Base-by-base conservation (phyloP, 108 stramenopile species). In the Nitzschia putrida region DNA sequence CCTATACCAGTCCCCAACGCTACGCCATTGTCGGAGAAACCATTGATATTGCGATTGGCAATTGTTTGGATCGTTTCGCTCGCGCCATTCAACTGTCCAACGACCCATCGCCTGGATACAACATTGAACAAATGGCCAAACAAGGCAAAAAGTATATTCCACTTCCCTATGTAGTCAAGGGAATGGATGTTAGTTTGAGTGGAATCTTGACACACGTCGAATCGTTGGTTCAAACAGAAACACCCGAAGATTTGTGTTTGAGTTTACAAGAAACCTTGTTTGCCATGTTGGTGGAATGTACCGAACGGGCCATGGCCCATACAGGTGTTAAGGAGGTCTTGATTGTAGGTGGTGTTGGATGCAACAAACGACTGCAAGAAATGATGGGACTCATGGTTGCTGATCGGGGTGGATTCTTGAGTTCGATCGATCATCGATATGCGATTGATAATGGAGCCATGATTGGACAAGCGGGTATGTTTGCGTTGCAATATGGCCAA, bases 381-480 rank as follows among this genome's bases (percentile, higher is more conserved):
- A 99, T 99, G 99, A 97, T 99, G 98, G 84, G 58, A 24, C 71
- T 73, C 26, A 99, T 99, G 99, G 94, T 88, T 5, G 18, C 63
- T 23, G 95, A 95, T 61, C 83, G 99, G 14, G 96, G 97, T 26
- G 99, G 96, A 22, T 74, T 64, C 8, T 59, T 98, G 12, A 97
- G 95, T 54, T 91, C 92, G 24, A 99, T 99, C 97, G 99, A 99
- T 82, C 87, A 95, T 76, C 76, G 98, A 53, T 99, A 98, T 84
- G 98, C 97, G 75, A 98, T 99, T 64, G 99, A 99, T 80, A 99
- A 99, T 80, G 99, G 99, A 16, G 98, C 97, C 41, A 99, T 99
- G 99, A 99, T 99, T 73, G 98, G 98, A 23, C 98, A 99, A 78
- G 99, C 99, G 8, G 99, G 99, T 10, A 94, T 98, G 40, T 94